Evolutionary conservation across 768 basidiomycete species (phyloP).

Genomic region (Lyophyllum shimeji): DNA sequence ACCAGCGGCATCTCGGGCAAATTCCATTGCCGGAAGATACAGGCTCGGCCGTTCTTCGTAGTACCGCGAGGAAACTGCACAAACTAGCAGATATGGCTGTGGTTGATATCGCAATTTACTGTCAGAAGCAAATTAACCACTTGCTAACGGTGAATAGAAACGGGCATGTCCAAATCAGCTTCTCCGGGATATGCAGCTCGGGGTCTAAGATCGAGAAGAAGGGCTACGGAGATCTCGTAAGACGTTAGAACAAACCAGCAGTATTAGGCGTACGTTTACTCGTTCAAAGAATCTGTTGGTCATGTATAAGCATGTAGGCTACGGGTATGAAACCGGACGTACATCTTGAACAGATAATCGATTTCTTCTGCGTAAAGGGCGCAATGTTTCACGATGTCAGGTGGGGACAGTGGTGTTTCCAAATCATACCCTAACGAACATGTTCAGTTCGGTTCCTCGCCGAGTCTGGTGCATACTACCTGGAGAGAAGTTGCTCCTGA

Average conservation of each 20-base stretch:
- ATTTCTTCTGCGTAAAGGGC: constrained; percentile 52
- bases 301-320: background rate
- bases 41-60: constrained; percentile 55
- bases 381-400: constrained; percentile 49
- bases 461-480: constrained; percentile 22
- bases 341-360: constrained; percentile 52
- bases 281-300: constrained; percentile 47
- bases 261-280: constrained; percentile 47
- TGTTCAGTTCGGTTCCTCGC: background rate
- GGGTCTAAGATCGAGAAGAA: constrained; percentile 60
- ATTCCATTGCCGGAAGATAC: constrained; percentile 57
- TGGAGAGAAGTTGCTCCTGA: constrained; percentile 30
- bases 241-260: constrained; percentile 16
- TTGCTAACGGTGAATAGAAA: constrained; percentile 63
- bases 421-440: background rate
- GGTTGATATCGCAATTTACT: background rate
- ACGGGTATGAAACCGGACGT: constrained; percentile 18
- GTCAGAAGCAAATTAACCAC: constrained; percentile 23
- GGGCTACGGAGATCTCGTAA: constrained; percentile 38
- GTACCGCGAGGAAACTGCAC: constrained; percentile 68
- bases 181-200: constrained; percentile 51
- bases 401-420: constrained; percentile 25
- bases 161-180: constrained; percentile 53
- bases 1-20: constrained; percentile 61
- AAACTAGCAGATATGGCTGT: constrained; percentile 40